A percentile compares a stretch with the other conserved stretches of the same genome.
These are phyloP conservation scores for Penicillium psychrosexuale DNA, from an alignment of 2,329 filamentous ascomycete genomes.

Conservation along the genomic window DNA sequence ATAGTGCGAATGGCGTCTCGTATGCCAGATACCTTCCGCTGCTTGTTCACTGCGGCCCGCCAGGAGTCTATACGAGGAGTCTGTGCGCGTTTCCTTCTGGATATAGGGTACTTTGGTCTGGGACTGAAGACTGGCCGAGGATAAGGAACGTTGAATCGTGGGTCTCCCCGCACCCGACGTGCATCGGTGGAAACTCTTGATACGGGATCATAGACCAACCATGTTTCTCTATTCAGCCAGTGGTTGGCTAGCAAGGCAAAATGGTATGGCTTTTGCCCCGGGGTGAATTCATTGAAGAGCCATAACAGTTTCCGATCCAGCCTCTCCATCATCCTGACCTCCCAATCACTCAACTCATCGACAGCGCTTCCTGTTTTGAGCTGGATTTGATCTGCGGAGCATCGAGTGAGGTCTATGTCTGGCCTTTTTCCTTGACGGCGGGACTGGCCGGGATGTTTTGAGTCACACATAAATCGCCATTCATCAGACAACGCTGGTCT, in stretches of 20 bases:
- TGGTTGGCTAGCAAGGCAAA: slow-evolving; percentile 42
- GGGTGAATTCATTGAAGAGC: slow-evolving; percentile 38
- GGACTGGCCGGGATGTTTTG: neutral
- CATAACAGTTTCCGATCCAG: slow-evolving; percentile 40
- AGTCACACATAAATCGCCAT: neutral
- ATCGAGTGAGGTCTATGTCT: neutral
- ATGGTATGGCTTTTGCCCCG: slow-evolving; percentile 41
- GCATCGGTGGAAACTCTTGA: slow-evolving; percentile 34
- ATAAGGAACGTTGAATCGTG: slow-evolving; percentile 34
- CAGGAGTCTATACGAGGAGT: slow-evolving; percentile 39
- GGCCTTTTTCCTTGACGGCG: neutral
- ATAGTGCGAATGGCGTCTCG: slow-evolving; percentile 29
- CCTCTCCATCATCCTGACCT: slow-evolving; percentile 35
- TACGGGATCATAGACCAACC: slow-evolving; percentile 40
- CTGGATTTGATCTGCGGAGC: neutral
- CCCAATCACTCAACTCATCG: slow-evolving; percentile 31
- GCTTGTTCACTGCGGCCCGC: slow-evolving; percentile 38
- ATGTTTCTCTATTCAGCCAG: slow-evolving; percentile 43
- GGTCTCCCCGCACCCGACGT: slow-evolving; percentile 36
- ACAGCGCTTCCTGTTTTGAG: neutral
- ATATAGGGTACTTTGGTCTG: slow-evolving; percentile 29
- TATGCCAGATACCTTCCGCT: slow-evolving; percentile 31
- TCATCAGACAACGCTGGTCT: neutral
- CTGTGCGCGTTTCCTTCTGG: slow-evolving; percentile 18
- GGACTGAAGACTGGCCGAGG: slow-evolving; percentile 17